Percentiles rank a stretch among this genome's conserved stretches.
Conservation (phyloP, 148 eudicot species). For the Heliamphora exappendiculata region DNA sequence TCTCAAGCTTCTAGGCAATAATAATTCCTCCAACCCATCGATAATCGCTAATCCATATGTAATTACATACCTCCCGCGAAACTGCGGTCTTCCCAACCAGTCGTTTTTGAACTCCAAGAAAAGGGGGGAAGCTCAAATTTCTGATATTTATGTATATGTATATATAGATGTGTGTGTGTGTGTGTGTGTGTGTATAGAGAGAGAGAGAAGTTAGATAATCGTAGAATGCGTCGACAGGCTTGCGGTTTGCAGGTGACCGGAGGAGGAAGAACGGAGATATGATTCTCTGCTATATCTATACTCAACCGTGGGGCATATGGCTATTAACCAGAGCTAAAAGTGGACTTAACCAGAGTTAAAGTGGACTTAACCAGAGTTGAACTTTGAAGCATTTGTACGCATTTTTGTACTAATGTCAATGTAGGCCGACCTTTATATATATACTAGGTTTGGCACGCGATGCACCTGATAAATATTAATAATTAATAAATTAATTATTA, state of each 20-base stretch:
- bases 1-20: slow-evolving; percentile 16
- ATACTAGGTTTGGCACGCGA: too few species aligned
- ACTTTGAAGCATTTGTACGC: not conserved
- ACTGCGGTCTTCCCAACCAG: slow-evolving; percentile 18
- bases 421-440: slow-evolving; percentile 4
- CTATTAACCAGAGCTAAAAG: slow-evolving; percentile 12
- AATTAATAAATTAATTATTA: too few species aligned
- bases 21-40: slow-evolving; percentile 23
- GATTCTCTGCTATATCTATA: too few species aligned
- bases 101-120: slow-evolving; percentile 19
- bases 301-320: not conserved
- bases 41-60: slow-evolving; percentile 35
- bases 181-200: not conserved
- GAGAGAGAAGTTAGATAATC: slow-evolving; percentile 2
- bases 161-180: not conserved
- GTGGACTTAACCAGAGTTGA: slow-evolving; percentile 11
- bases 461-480: too few species aligned
- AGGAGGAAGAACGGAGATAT: slow-evolving; percentile 14
- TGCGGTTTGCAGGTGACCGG: slow-evolving; percentile 28
- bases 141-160: too few species aligned
- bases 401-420: slow-evolving; percentile 3
- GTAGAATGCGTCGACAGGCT: slow-evolving; percentile 33
- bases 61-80: slow-evolving; percentile 18
- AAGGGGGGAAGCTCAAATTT: too few species aligned
- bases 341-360: too few species aligned